Evolutionary conservation across 2,329 filamentous ascomycete species (phyloP), one percentile per base, ranked within the genome.

Genomic region (Arachnopeziza araneosa): DNA sequence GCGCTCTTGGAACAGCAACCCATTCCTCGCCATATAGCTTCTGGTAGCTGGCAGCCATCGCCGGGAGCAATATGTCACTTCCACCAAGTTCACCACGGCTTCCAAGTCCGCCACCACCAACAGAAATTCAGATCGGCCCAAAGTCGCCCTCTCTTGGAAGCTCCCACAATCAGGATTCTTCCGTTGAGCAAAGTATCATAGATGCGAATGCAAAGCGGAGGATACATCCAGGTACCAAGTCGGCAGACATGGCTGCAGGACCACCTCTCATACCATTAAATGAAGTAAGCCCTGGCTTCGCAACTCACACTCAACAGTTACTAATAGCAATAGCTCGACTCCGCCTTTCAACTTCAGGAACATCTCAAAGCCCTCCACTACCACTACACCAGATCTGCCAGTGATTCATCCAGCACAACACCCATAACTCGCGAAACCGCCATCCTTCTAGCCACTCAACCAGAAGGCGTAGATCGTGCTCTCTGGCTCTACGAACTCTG

Each of bases 401-500:
- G 73, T 57, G 80, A 78, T 56, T 79, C 82, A 64, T 84, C 84
- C 66, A 32, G 51, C 6, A 87, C 86, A 36, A 77, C 83, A 51
- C 86, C 93, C 7, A 87, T 98, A 65, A 90, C 83, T 59, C 88
- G 89, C 70, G 81, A 87, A 32, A 88, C 90, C 50, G 93, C 95
- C 12, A 77, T 83, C 58, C 82, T 87, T 67, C 85, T 99, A 49
- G 88, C 92, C 48, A 86, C 87, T 52, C 89, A 93, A 23, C 95
- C 95, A 0, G 82, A 87, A 23, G 88, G 89, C 60, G 87, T 95
- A 66, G 92, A 97, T 72, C 86, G 87, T 66, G 91, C 90, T 10
- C 83, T 98, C 51, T 99, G 95, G 95, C 87, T 98, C 52, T 99
- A 98, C 77, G 95, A 99, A 77, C 88, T 99, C 55, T 97, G 92